phyloP scores from a whole-genome alignment of 2,329 filamentous ascomycete genomes.

The Cercospora berteroae region DNA sequence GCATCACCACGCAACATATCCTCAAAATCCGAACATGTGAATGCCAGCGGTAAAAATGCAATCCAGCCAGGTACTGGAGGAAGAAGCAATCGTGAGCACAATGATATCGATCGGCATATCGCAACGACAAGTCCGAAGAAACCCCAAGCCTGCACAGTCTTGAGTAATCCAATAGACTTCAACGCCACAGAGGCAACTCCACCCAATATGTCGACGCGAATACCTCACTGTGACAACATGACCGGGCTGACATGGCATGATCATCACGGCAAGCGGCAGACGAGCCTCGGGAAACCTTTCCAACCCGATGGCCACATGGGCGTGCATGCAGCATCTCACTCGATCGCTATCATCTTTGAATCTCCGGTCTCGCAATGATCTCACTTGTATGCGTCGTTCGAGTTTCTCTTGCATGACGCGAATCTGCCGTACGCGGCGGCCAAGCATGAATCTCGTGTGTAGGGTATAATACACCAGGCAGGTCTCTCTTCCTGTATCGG shows the following conservation, averaged over 20 bases:
- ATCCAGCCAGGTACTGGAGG: not conserved
- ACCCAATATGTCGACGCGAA: not conserved
- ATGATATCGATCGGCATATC: not conserved
- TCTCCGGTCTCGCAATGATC: conserved; percentile 6
- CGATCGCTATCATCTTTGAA: not conserved
- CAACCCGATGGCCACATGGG: not conserved
- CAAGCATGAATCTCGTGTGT: not conserved
- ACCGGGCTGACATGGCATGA: not conserved
- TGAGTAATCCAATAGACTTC: not conserved
- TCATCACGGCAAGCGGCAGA: not conserved
- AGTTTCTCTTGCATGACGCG: conserved; percentile 1
- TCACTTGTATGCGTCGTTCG: not conserved
- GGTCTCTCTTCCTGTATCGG: not conserved
- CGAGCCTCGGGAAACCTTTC: not conserved
- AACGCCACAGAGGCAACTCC: not conserved
- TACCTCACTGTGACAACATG: conserved; percentile 2
- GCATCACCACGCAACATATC: not conserved
- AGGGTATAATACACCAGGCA: not conserved
- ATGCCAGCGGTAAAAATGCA: not conserved
- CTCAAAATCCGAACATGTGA: not conserved
- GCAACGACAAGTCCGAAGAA: not conserved
- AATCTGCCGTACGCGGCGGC: not conserved
- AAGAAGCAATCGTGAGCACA: not conserved
- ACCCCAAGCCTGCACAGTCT: not conserved
- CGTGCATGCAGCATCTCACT: not conserved